These are phyloP conservation scores for Cystobasidium sp. DNA, from an alignment of 1,284 basidiomycete species.

Conservation along the genomic window DNA sequence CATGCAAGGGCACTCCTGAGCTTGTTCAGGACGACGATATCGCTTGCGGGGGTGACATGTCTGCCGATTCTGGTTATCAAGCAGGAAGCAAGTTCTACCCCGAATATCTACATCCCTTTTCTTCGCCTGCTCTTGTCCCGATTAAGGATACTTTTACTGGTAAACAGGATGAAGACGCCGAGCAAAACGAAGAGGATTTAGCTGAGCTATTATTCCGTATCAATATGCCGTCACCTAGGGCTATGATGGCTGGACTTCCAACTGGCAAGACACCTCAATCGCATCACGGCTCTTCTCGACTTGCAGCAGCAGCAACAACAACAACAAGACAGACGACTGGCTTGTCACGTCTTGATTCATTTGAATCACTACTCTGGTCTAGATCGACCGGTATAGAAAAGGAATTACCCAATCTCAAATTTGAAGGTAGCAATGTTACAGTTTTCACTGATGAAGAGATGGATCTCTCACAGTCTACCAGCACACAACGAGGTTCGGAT, in stretches of 20 bases:
- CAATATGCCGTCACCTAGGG: constrained; percentile 6
- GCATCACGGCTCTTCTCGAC: background rate
- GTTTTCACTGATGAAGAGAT: background rate
- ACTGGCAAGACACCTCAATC: background rate
- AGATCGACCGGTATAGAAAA: background rate
- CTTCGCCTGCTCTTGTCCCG: background rate
- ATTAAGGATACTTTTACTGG: too few relatives aligned
- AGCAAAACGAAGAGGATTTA: background rate
- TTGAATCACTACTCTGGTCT: background rate
- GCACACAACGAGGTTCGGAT: too few relatives aligned
- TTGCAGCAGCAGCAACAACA: background rate
- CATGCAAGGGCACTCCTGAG: too few relatives aligned
- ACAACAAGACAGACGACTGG: background rate
- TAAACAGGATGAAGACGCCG: background rate
- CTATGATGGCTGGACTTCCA: background rate
- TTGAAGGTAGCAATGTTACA: background rate
- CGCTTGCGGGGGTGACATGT: too few relatives aligned
- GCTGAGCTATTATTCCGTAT: background rate
- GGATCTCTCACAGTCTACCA: too few relatives aligned
- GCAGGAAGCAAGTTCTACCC: background rate
- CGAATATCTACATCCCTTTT: background rate
- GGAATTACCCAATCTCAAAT: background rate
- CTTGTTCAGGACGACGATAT: too few relatives aligned
- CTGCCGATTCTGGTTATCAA: too few relatives aligned
- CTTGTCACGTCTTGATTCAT: background rate